Evolutionary conservation across 2,329 filamentous ascomycete genomes (phyloP).

Genomic region (Fusarium newnesense): DNA sequence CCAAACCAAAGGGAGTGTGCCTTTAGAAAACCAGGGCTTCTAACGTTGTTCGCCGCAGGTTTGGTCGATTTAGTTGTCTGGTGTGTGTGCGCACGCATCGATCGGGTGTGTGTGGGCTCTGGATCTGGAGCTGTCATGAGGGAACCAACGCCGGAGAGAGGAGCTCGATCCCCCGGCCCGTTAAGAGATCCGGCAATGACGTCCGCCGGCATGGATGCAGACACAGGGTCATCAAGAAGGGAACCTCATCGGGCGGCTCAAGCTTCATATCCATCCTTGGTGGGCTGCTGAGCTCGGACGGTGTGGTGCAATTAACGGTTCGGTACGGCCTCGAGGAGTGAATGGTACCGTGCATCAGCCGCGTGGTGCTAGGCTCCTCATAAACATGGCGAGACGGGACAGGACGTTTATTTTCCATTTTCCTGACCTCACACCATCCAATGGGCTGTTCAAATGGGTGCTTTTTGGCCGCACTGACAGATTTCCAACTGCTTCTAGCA

Average conservation of each 20-base stretch:
- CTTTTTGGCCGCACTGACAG: slow-evolving; percentile 29
- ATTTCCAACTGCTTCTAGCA: slow-evolving; percentile 37
- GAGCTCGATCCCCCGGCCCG: slow-evolving; percentile 33
- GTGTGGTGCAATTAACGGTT: slow-evolving; percentile 26
- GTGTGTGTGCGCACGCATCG: slow-evolving; percentile 32
- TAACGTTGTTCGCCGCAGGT: slow-evolving; percentile 18
- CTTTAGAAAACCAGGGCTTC: slow-evolving; percentile 12
- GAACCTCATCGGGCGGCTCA: slow-evolving; percentile 7
- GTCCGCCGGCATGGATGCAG: slow-evolving; percentile 28
- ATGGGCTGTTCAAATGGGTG: slow-evolving; percentile 16
- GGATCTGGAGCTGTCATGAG: slow-evolving; percentile 39
- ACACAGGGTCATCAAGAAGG: slow-evolving; percentile 20
- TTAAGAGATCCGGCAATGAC: slow-evolving; percentile 37
- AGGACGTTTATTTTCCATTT: slow-evolving; percentile 40
- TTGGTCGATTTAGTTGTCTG: slow-evolving; percentile 30
- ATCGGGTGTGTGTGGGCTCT: slow-evolving; percentile 37
- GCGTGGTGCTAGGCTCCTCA: slow-evolving; percentile 36
- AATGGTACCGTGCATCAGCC: slow-evolving; percentile 27
- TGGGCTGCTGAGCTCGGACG: slow-evolving; percentile 23
- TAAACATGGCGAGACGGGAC: slow-evolving; percentile 24
- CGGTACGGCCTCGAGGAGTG: slow-evolving; percentile 16
- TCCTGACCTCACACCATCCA: slow-evolving; percentile 32
- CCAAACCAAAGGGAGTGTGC: slow-evolving; percentile 21
- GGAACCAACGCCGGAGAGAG: slow-evolving; percentile 30
- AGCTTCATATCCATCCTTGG: slow-evolving; percentile 7